Base-by-base conservation (phyloP, 1,284 basidiomycete species). In the Trametes polyzona region DNA sequence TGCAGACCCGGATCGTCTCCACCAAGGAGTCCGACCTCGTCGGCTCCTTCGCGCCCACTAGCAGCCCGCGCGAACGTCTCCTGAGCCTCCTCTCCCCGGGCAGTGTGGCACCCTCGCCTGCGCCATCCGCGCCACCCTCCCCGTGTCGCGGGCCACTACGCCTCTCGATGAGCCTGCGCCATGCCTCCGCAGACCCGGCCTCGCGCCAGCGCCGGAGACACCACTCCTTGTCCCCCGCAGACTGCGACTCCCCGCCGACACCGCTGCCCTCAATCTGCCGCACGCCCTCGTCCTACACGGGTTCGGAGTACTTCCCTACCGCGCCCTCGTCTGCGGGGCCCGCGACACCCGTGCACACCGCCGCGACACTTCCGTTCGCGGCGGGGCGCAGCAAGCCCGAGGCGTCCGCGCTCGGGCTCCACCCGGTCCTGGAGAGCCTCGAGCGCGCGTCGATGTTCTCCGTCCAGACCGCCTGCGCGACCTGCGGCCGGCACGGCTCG, bases 381-480 rank as follows among this genome's bases (percentile, higher is more conserved):
- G 59, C 65, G 16, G 24, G 1, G 33, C 49, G 23, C 50, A n/a
- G 48, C 30, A 58, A 52, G 47, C 47, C 54, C 2, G 57, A 59
- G 52, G 1, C 33, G 37, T 29, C 36, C 44, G 46, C 61, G 46
- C 71, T 30, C 44, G 46, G 59, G 46, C 71, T 84, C 30, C 75
- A 84, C 62, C 79, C 84, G 6, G 74, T 82, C n/a, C 74, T 87
- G 4, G 80, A 79, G 32, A 74, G 73, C 7, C 68, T 87, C 5
- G 87, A 89, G 71, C 73, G 71, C 33, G 71, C 74, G 43, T 88
- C 87, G 6, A 83, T 74, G 65, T 71, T 89, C 55, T 79, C 81
- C 51, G 69, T 69, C 19, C 71, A 58, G 49, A 68, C 68, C 4
- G 65, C 72, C 30, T 90, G 88, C 63, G 78, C 83, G 7, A 79